phyloP scores from a whole-genome alignment of 2,329 filamentous ascomycete genomes.

The Fusarium humuli region DNA sequence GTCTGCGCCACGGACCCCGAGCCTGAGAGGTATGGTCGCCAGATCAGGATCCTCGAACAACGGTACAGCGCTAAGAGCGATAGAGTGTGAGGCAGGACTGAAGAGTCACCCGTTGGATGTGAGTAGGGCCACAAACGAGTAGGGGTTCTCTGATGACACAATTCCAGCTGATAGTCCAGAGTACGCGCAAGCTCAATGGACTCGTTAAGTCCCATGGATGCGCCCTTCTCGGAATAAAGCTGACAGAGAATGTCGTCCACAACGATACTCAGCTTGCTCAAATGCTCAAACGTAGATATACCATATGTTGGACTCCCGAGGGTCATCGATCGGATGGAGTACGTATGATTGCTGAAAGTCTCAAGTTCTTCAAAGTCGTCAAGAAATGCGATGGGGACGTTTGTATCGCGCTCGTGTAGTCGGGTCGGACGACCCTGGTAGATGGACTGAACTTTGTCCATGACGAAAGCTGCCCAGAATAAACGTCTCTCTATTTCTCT shows the following conservation, averaged over 20 bases:
- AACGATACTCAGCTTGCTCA: conserved; percentile 59
- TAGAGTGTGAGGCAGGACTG: conserved; percentile 26
- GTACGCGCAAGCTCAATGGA: conserved; percentile 48
- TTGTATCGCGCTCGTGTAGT: conserved; percentile 57
- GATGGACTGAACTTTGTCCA: conserved; percentile 64
- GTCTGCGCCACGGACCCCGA: conserved; percentile 53
- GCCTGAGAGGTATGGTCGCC: conserved; percentile 63
- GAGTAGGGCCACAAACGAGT: conserved; percentile 52
- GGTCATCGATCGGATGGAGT: conserved; percentile 44
- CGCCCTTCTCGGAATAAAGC: conserved; percentile 56
- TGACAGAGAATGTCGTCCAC: conserved; percentile 58
- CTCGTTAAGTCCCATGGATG: conserved; percentile 41
- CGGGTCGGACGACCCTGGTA: conserved; percentile 64
- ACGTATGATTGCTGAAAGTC: conserved; percentile 58
- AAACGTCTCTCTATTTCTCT: conserved; percentile 58
- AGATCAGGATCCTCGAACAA: conserved; percentile 61
- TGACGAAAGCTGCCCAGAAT: conserved; percentile 42
- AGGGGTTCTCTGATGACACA: conserved; percentile 56
- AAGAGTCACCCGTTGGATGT: neutral
- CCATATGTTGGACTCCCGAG: conserved; percentile 54
- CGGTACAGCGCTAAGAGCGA: conserved; percentile 55
- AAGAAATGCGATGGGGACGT: conserved; percentile 58
- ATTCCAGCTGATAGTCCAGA: conserved; percentile 54
- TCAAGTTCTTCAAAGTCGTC: conserved; percentile 65
- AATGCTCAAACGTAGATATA: conserved; percentile 55